A percentile compares a stretch with the other conserved stretches of the same genome.
Conservation (phyloP, 2,329 filamentous ascomycete species). For the Trichoderma sp. region DNA sequence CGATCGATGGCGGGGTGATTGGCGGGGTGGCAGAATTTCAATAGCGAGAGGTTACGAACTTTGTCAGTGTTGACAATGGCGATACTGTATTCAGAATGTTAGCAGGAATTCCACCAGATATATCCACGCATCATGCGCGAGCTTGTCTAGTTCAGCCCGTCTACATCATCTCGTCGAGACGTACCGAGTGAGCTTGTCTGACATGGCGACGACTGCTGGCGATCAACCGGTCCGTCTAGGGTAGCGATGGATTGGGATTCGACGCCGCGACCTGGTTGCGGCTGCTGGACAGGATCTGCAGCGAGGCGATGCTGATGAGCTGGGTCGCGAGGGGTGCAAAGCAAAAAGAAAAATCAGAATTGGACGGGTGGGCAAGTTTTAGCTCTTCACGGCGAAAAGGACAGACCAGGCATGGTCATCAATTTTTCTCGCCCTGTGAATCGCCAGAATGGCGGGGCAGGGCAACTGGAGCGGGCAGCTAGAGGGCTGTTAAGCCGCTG, state of each 20-base stretch:
- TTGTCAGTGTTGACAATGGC: conserved; percentile 99
- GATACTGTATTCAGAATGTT: conserved; percentile 64
- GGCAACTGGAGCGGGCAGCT: conserved; percentile 8
- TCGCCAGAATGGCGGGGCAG: conserved; percentile 42
- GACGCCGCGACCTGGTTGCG: conserved; percentile 2
- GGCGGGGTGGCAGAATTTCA: conserved; percentile 25
- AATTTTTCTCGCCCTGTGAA: conserved; percentile 45
- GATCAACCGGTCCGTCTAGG: conserved; percentile 2
- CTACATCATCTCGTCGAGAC: conserved; percentile 35
- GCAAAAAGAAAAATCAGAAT: conserved; percentile 21
- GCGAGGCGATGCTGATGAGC: neutral
- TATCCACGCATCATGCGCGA: neutral
- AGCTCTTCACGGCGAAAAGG: neutral
- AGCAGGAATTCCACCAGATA: conserved; percentile 29
- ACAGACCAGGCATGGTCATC: conserved; percentile 39
- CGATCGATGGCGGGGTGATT: conserved; percentile 33
- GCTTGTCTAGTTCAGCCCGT: neutral
- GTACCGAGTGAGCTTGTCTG: conserved; percentile 93
- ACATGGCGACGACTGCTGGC: conserved; percentile 60
- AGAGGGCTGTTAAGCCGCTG: conserved; percentile 14
- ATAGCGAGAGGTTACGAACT: conserved; percentile 52
- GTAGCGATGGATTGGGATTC: conserved; percentile 4
- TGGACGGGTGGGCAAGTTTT: conserved; percentile 27
- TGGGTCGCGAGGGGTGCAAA: conserved; percentile 7
- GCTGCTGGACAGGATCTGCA: conserved; percentile 17